phyloP scores from a whole-genome alignment of 2,329 filamentous ascomycete species.

The Thelonectria rubi region DNA sequence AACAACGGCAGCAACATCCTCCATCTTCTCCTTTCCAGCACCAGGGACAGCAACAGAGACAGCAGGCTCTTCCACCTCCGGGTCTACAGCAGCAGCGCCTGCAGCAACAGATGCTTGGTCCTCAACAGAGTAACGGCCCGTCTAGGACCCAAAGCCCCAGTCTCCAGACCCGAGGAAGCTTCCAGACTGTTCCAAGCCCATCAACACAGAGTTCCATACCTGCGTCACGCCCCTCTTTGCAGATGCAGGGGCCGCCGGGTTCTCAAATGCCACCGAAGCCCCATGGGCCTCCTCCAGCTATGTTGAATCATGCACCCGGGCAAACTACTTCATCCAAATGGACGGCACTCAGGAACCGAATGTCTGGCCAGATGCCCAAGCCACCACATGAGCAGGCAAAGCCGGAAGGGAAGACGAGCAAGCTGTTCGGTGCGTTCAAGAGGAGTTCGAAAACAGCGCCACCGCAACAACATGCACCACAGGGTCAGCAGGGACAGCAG shows the following conservation, averaged over 20 bases:
- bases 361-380: conserved; percentile 45
- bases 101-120: conserved; percentile 16
- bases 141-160: conserved; percentile 29
- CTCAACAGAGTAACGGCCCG: conserved; percentile 25
- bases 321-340: conserved; percentile 43
- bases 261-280: conserved; percentile 31
- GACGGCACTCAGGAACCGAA: conserved; percentile 47
- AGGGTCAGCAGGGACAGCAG: conserved; percentile 25
- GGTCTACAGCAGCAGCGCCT: conserved; percentile 8
- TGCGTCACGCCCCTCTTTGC: conserved; percentile 27
- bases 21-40: conserved; percentile 1
- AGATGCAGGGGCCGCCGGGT: conserved; percentile 26
- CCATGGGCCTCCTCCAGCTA: conserved; percentile 17
- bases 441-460: conserved; percentile 40
- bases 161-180: conserved; percentile 14
- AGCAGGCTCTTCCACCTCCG: not conserved
- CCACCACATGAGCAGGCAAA: conserved; percentile 30
- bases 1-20: not conserved
- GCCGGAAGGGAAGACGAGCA: conserved; percentile 38
- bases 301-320: conserved; percentile 23
- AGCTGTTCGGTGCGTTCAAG: conserved; percentile 47
- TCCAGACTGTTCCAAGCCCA: conserved; percentile 25
- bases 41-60: not conserved
- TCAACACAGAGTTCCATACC: conserved; percentile 26
- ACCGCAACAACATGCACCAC: conserved; percentile 3